phyloP scores from a whole-genome alignment of 1,284 basidiomycete genomes.

The Heterobasidion parviporum region DNA sequence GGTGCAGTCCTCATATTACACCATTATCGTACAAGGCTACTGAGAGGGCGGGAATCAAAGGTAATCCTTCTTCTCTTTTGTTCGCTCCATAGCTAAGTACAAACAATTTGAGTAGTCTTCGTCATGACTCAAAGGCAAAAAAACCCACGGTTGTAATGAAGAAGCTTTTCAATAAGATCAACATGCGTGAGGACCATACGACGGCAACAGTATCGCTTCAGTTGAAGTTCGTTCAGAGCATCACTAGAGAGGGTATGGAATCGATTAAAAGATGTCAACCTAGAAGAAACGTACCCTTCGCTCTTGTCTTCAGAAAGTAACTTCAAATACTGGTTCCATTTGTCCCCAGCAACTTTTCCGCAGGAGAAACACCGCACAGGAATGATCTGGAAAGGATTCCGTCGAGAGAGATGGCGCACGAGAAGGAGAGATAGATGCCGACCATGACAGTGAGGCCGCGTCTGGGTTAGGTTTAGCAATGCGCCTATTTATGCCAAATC shows the following conservation, averaged over 20 bases:
- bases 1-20: too few species aligned
- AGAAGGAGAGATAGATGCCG: not conserved
- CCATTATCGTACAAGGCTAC: not conserved
- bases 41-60: not conserved
- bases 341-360: slow-evolving; percentile 90
- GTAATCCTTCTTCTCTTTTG: not conserved
- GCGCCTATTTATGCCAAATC: too few species aligned
- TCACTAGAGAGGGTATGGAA: slow-evolving; percentile 43
- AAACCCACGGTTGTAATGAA: slow-evolving; percentile 85
- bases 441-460: not conserved
- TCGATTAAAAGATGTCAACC: not conserved
- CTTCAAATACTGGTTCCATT: slow-evolving; percentile 83
- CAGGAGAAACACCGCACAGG: slow-evolving; percentile 88
- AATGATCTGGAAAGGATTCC: slow-evolving; percentile 50
- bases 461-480: too few species aligned
- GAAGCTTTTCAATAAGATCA: slow-evolving; percentile 91
- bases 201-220: slow-evolving; percentile 94
- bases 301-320: slow-evolving; percentile 70
- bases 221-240: slow-evolving; percentile 83
- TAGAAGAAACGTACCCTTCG: slow-evolving; percentile 64
- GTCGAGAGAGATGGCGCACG: not conserved
- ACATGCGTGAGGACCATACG: slow-evolving; percentile 98
- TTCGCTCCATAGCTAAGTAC: not conserved
- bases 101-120: not conserved
- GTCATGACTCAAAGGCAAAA: not conserved